Base-by-base conservation (phyloP, 2,329 filamentous ascomycete genomes). In the Verticillium nonalfalfae region DNA sequence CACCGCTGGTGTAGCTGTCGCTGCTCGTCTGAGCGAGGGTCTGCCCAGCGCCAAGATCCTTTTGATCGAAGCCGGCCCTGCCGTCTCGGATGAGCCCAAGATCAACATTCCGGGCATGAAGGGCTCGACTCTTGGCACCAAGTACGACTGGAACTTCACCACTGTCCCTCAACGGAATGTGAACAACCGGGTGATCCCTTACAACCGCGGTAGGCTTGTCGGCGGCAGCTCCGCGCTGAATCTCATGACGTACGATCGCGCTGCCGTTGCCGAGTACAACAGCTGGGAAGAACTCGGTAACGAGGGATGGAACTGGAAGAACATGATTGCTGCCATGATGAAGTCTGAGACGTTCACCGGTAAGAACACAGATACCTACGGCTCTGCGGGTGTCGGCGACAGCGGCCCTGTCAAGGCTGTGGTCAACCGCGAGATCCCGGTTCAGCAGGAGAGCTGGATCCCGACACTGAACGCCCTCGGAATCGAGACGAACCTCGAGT, bases 151-250 rank as follows among this genome's bases (percentile, higher is more conserved):
- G 68, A 74, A 73, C 58, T 76, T 80, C 66, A 72, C 74, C 10
- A 77, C 78, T 0, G 69, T 70, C 7, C 70, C 76, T 2, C 78
- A 79, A 58, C 61, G 70, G 1, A 63, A 69, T 21, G 72, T 79
- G 3, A 73, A 75, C n/a, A 69, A 71, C 9, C 72, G 76, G 1
- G 63, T 70, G 7, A 74, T 80, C 26, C 57, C 68, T 5, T 74
- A 78, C 40, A 74, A 73, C 14, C 72, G 78, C 6, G 79, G 78
- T 11, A 77, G 78, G 57, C 75, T 79, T 1, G 72, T 83, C 0
- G 79, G 80, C 13, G 80, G 80, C 13, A 76, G 74, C 38, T 77
- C 73, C 21, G 73, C 78, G 0, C 63, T 82, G 35, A 81, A 82
- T 63, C 76, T 79, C 56, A 71, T 75, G 72, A 68, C 70, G 34